phyloP scores from a whole-genome alignment of 345 rosid species.

The Corymbia maculata region DNA sequence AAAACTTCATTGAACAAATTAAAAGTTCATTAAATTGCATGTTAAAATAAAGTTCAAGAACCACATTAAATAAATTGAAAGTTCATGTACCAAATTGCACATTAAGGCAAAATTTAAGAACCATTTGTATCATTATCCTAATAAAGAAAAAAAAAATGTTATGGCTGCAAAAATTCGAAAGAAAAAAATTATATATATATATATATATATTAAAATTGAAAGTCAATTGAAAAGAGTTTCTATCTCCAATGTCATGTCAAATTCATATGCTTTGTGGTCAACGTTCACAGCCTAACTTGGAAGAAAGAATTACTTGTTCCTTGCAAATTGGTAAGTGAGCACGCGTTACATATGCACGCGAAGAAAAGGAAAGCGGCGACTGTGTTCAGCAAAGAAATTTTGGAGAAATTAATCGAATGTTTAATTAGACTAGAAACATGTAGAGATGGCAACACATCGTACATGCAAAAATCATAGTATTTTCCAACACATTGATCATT shows the following conservation, averaged over 20 bases:
- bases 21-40: too few species aligned
- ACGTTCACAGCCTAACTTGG: not conserved
- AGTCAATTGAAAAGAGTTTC: accelerated
- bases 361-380: not conserved
- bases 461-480: not conserved
- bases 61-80: too few species aligned
- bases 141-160: not conserved
- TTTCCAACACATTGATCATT: not conserved
- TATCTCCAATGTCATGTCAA: not conserved
- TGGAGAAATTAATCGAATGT: not conserved
- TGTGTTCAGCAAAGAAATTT: too few species aligned
- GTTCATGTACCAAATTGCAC: too few species aligned
- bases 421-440: not conserved
- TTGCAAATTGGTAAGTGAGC: not conserved
- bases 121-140: too few species aligned
- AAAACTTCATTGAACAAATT: too few species aligned
- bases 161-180: not conserved
- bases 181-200: not conserved
- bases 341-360: not conserved
- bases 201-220: not conserved
- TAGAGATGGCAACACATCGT: not conserved
- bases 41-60: too few species aligned
- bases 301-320: not conserved
- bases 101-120: too few species aligned
- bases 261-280: not conserved